phyloP scores from a whole-genome alignment of 805 yeast species.

The Suhomyces canberraensis region DNA sequence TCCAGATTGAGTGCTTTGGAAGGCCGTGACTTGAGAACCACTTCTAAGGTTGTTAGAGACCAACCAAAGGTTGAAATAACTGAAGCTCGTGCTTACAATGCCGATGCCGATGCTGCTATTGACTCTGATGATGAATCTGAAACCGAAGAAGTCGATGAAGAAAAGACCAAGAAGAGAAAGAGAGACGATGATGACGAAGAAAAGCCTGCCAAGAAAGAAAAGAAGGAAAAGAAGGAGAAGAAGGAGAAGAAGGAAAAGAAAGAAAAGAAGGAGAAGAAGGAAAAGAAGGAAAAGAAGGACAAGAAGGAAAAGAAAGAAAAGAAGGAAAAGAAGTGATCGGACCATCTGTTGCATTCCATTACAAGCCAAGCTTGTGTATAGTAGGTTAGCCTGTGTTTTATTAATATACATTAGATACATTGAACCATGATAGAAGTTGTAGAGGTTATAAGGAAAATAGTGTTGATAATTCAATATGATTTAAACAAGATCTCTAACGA shows the following conservation, averaged over 20 bases:
- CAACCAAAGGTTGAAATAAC: constrained; percentile 83
- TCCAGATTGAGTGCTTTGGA: constrained; percentile 90
- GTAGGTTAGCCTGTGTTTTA: constrained; percentile 8
- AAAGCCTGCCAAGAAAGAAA: constrained; percentile 30
- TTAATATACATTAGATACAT: constrained; percentile 4
- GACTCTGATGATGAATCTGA: constrained; percentile 33
- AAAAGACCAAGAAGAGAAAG: constrained; percentile 14
- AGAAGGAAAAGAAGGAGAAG: constrained; percentile 24
- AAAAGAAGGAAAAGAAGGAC: constrained; percentile 37
- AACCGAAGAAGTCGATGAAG: constrained; percentile 26
- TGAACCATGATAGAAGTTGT: too few species aligned
- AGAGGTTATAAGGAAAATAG: too few species aligned
- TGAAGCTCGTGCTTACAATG: constrained; percentile 86
- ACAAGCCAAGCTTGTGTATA: constrained; percentile 3
- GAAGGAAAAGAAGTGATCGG: constrained; percentile 34
- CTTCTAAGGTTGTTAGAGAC: constrained; percentile 77
- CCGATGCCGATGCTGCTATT: constrained; percentile 82
- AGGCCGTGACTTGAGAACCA: constrained; percentile 93
- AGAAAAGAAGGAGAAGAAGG: constrained; percentile 26
- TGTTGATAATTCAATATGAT: too few species aligned
- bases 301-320: constrained; percentile 32
- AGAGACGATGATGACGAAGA: constrained; percentile 15
- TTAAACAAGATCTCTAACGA: too few species aligned
- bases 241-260: constrained; percentile 20
- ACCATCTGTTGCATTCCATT: constrained; percentile 6